phyloP scores from a whole-genome alignment of 768 basidiomycete genomes.

The Megacollybia marginata region DNA sequence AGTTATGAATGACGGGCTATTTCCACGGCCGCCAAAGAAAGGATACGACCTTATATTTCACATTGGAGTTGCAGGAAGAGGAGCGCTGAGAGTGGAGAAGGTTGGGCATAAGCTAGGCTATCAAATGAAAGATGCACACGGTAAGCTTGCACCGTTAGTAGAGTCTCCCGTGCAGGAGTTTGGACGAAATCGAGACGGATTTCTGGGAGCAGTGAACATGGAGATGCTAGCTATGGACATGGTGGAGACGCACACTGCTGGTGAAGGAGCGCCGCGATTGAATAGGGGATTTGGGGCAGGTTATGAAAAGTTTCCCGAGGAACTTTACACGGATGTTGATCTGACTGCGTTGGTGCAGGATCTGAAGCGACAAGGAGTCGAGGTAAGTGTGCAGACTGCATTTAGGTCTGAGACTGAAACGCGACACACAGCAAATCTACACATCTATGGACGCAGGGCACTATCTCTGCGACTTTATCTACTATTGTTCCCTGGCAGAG shows the following conservation, averaged over 20 bases:
- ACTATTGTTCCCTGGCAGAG: slow-evolving; percentile 71
- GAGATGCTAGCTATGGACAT: slow-evolving; percentile 31
- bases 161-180: slow-evolving; percentile 34
- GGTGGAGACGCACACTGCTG: slow-evolving; percentile 12
- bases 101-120: slow-evolving; percentile 64
- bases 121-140: slow-evolving; percentile 58
- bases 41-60: slow-evolving; percentile 70
- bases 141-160: slow-evolving; percentile 46
- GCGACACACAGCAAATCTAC: slow-evolving; percentile 46
- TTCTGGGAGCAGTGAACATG: slow-evolving; percentile 8
- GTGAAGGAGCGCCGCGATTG: slow-evolving; percentile 15
- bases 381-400: slow-evolving; percentile 25
- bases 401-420: neutral
- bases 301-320: slow-evolving; percentile 50
- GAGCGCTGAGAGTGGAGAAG: slow-evolving; percentile 56
- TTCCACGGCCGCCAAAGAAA: slow-evolving; percentile 31
- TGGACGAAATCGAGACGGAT: slow-evolving; percentile 29
- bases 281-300: slow-evolving; percentile 36
- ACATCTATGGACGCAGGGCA: slow-evolving; percentile 72
- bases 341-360: slow-evolving; percentile 50
- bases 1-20: slow-evolving; percentile 16
- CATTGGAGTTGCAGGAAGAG: slow-evolving; percentile 60
- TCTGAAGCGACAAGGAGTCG: slow-evolving; percentile 42
- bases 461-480: slow-evolving; percentile 71
- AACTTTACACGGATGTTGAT: slow-evolving; percentile 53